Base-by-base conservation (phyloP, 2,329 filamentous ascomycete species). In the Hymenoscyphus albidus region DNA sequence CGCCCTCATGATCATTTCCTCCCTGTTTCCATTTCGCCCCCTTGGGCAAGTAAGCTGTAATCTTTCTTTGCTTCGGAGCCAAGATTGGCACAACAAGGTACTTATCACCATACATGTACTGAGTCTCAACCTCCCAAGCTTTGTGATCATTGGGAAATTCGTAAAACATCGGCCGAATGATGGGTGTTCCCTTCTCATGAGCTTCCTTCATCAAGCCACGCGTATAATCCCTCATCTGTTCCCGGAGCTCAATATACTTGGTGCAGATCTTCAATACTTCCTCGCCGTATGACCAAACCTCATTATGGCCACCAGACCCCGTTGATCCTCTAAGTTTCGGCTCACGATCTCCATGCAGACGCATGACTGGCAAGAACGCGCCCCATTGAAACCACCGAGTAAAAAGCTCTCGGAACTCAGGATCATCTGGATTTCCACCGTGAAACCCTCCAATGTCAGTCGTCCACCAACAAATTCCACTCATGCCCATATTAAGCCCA, bases 401-500 rank as follows among this genome's bases (percentile, higher is more conserved):
- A 64, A 89, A 85, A 0, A 90, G 76, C 71, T 90, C 87, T 7
- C 85, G 79, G 74, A 89, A 90, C 0, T 70, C 77, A 1, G 77
- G 75, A 58, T 87, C 81, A 0, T 78, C 73, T 0, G 86, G 84
- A 65, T 87, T 80, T 0, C 87, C 87, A 5, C 87, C 87, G 70
- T 89, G 87, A 71, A 90, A 90, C 0, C 88, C 88, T 1, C 88
- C 87, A 61, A 90, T 89, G 69, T 90, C 87, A 0, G 87, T 90
- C 0, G 87, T 90, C 85, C 85, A 90, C 86, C 86, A 89, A 0
- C 85, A 82, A 10, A 89, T 80, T 0, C 87, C 87, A 0, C 85
- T 79, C 4, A 89, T 76, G 0, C 85, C 87, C 83, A 88, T 88
- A 71, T 88, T 87, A 22, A 90, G 76, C 0, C 87, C 87, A 0